Conservation (phyloP, 306 rosid genomes). For the Vigna hirtella region DNA sequence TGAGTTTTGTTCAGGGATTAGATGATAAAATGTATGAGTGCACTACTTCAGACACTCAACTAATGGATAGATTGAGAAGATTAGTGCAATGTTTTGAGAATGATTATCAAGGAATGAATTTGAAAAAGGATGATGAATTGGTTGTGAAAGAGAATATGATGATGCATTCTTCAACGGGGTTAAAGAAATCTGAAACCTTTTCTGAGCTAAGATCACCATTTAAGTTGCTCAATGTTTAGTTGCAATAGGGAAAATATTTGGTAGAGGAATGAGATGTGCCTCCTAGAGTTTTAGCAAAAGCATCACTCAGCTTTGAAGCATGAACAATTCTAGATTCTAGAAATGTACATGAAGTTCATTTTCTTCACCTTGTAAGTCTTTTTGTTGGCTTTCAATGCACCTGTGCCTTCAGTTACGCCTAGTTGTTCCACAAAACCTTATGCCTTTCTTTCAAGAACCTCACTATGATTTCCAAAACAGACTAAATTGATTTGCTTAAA, state of each 20-base stretch:
- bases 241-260: slow-evolving; percentile 15
- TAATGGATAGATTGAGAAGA: slow-evolving; percentile 57
- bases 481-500: neutral
- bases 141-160: slow-evolving; percentile 57
- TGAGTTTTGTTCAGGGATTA: slow-evolving; percentile 53
- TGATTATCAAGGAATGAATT: slow-evolving; percentile 42
- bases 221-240: slow-evolving; percentile 65
- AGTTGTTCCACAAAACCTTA: neutral
- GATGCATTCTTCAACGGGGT: slow-evolving; percentile 48
- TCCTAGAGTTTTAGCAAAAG: slow-evolving; percentile 9
- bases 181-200: slow-evolving; percentile 57
- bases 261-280: neutral
- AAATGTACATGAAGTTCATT: slow-evolving; percentile 1
- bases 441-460: neutral
- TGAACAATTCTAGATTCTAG: slow-evolving; percentile 22
- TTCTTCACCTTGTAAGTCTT: neutral
- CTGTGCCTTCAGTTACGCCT: neutral
- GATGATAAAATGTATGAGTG: slow-evolving; percentile 60
- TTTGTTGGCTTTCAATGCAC: neutral
- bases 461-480: neutral
- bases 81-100: slow-evolving; percentile 54
- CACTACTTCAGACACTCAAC: slow-evolving; percentile 54
- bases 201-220: slow-evolving; percentile 65
- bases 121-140: slow-evolving; percentile 47
- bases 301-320: slow-evolving; percentile 7